Evolutionary conservation across 768 basidiomycete species (phyloP).

Genomic region (Roridomyces roridus): DNA sequence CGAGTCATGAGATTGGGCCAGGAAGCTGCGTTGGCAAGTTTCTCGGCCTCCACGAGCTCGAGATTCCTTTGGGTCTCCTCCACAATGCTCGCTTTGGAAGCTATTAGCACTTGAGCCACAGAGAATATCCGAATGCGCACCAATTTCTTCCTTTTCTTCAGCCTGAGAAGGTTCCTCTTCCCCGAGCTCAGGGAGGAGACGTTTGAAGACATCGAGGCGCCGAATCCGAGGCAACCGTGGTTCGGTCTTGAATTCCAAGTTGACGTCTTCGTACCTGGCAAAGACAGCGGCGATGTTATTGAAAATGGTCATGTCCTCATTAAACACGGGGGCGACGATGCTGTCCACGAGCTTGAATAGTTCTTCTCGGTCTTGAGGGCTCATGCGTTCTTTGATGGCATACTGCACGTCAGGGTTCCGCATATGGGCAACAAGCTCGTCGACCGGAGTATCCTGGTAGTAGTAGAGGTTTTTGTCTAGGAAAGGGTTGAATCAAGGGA

Average conservation of each 20-base stretch:
- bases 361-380: constrained; percentile 4
- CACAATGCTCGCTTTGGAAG: not conserved
- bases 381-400: constrained; percentile 12
- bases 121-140: not conserved
- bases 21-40: not conserved
- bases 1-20: constrained; percentile 59
- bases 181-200: constrained; percentile 12
- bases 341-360: constrained; percentile 16
- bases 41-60: constrained; percentile 18
- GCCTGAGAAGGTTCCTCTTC: constrained; percentile 5
- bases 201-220: constrained; percentile 24
- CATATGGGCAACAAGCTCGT: constrained; percentile 18
- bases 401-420: constrained; percentile 19
- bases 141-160: constrained; percentile 5
- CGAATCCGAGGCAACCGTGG: constrained; percentile 20
- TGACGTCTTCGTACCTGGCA: constrained; percentile 23
- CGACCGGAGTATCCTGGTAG: constrained; percentile 17
- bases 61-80: not conserved
- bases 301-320: constrained; percentile 19
- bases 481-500: not conserved
- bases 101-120: not conserved
- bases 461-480: constrained; percentile 24
- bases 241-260: constrained; percentile 9
- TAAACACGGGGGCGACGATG: constrained; percentile 18
- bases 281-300: constrained; percentile 22